Base-by-base conservation (phyloP, 129 eudicot species). In the Flaveria robusta region DNA sequence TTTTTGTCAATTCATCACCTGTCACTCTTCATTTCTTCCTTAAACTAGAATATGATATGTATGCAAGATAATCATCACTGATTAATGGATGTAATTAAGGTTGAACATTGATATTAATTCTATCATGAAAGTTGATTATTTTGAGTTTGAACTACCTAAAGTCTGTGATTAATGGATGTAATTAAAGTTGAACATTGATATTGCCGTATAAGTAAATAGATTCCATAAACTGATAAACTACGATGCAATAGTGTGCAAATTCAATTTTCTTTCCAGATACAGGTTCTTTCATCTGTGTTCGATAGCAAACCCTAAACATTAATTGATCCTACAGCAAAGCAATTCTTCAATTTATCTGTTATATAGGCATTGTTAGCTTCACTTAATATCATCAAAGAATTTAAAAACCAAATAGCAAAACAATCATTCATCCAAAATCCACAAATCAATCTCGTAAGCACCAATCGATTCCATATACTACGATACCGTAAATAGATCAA, bases 221-320 rank as follows among this genome's bases (percentile, higher is more conserved):
- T n/a, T n/a, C n/a, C n/a, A n/a, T n/a, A n/a, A n/a, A n/a, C n/a
- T n/a, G n/a, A n/a, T n/a, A n/a, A n/a, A n/a, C n/a, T n/a, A n/a
- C n/a, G n/a, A n/a, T n/a, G n/a, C n/a, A 90, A 42, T 85, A 66
- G 76, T 85, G 96, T 45, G 84, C 92, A 83, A 81, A 59, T 42
- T 85, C 90, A 19, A 83, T 45, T 60, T 81, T 79, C 78, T 83
- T 90, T 47, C 71, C 74, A 52, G 73, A 34, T 26, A 81, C 49
- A 65, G 88, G 84, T 72, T 37, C 77, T 71, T 73, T 85, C n/a
- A 71, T 64, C 92, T 87, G 86, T 31, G 34, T 52, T 68, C 67
- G 65, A 77, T 45, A 31, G 5, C 5, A 41, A 51, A 51, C 58
- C 10, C 58, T n/a, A 51, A n/a, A 51, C 8, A n/a, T 51, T 51